Evolutionary conservation across 495 filamentous ascomycete species (phyloP).

Genomic region (Podospora tetraspora): DNA sequence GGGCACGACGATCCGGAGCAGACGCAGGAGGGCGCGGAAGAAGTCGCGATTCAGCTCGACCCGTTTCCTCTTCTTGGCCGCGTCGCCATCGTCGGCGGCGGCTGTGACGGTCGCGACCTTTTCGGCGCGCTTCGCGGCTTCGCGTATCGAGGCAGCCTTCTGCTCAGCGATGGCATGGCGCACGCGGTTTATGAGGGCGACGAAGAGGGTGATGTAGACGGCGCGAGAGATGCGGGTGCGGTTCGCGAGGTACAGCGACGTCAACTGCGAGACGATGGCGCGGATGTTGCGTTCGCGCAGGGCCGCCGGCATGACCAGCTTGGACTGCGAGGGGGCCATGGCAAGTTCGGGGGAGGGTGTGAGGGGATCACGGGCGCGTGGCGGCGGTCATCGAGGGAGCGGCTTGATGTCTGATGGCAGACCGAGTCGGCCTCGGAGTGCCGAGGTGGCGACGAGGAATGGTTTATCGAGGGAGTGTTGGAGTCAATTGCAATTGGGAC

Average conservation of each 20-base stretch:
- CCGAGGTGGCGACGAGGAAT: background rate
- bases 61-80: conserved; percentile 58
- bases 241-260: conserved; percentile 71
- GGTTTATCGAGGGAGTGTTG: background rate
- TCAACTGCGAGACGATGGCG: conserved; percentile 65
- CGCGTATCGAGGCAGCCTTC: conserved; percentile 74
- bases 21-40: conserved; percentile 73
- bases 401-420: background rate
- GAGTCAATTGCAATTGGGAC: background rate
- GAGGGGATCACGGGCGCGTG: conserved; percentile 8
- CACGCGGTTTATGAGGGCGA: conserved; percentile 82
- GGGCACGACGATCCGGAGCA: conserved; percentile 84
- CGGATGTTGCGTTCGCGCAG: conserved; percentile 67
- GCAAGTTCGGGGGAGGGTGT: background rate
- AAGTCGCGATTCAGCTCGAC: conserved; percentile 95
- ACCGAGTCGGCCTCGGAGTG: background rate
- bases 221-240: conserved; percentile 85
- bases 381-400: conserved; percentile 18
- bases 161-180: conserved; percentile 90
- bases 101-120: conserved; percentile 51
- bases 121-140: conserved; percentile 56
- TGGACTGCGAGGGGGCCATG: conserved; percentile 77
- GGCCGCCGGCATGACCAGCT: conserved; percentile 49
- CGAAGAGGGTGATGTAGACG: conserved; percentile 85
- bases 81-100: conserved; percentile 31